phyloP scores from a whole-genome alignment of 2,329 filamentous ascomycete genomes.

The Zymoseptoria crescenta region DNA sequence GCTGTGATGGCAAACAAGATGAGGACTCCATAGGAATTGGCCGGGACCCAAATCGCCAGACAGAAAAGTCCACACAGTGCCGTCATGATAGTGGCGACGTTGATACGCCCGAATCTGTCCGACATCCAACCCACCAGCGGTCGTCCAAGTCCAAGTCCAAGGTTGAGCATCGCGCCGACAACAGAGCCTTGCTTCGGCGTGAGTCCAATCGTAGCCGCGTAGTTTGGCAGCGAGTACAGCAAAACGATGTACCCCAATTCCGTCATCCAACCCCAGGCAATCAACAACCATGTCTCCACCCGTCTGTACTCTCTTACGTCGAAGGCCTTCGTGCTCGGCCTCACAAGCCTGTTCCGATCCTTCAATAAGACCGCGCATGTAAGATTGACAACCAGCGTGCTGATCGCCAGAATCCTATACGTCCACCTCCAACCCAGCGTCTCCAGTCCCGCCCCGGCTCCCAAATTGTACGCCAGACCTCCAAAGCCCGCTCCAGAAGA shows the following conservation, averaged over 20 bases:
- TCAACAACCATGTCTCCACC: conserved; percentile 16
- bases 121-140: conserved; percentile 18
- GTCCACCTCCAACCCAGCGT: conserved; percentile 38
- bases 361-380: conserved; percentile 53
- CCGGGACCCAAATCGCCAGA: conserved; percentile 19
- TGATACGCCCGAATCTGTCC: conserved; percentile 20
- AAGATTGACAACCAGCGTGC: conserved; percentile 55
- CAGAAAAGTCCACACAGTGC: conserved; percentile 19
- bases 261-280: conserved; percentile 18
- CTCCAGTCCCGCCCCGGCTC: conserved; percentile 57
- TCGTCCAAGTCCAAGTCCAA: conserved; percentile 22
- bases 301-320: conserved; percentile 13
- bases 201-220: conserved; percentile 17
- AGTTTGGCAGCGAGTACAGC: conserved; percentile 22
- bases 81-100: conserved; percentile 19
- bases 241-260: conserved; percentile 21
- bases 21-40: conserved; percentile 16
- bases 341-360: conserved; percentile 39
- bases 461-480: conserved; percentile 60
- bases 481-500: conserved; percentile 63
- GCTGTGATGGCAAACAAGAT: conserved; percentile 17
- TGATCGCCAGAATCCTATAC: conserved; percentile 54
- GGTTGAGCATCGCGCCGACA: conserved; percentile 19
- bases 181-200: conserved; percentile 17
- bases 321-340: conserved; percentile 11